Base-by-base conservation (phyloP, 192 early-diverging fungal genomes). In the Dissophora ornata region DNA sequence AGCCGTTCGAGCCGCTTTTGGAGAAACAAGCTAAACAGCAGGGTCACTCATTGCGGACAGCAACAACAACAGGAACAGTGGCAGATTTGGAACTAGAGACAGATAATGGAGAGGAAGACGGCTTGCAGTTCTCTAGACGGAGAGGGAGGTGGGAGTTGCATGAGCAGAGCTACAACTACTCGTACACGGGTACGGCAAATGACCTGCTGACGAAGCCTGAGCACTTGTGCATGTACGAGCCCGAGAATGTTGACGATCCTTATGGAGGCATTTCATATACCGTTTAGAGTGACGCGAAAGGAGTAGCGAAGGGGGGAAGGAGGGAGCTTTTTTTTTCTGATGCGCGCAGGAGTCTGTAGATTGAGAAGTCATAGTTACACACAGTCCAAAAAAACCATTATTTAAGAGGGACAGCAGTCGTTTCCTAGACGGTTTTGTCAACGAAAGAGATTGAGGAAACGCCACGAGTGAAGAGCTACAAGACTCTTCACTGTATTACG, bases 151-250 rank as follows among this genome's bases (percentile, higher is more conserved):
- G 97, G 97, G 84, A 89, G 36, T 69, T 99, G 66, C 96, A 99
- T 44, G 97, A 97, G 63, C 97, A 98, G 69, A 89, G 88, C 1
- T 94, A 94, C 61, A 91, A 92, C 70, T 93, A 95, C 68, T 78
- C 82, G 34, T 84, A 84, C 28, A 84, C 86, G 2, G 79, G 80
- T 19, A 1, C 69, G 7, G 21, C 54, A n/a, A 67, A 70, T 26
- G 80, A 81, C 42, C 21, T 77, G 50, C 42, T 75, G 44, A 83
- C 79, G 25, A 80, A 82, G 40, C 87, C 85, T 5, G 89, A 90
- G 52, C 88, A 88, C 52, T 64, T 80, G 30, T 88, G 87, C 55
- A 75, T 90, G 26, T 89, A 89, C 63, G 82, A 84, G 56, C 80
- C 86, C 1, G 82, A 89, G 58, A 77, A 58, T 49, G 47, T 62